These are phyloP conservation scores for Yamadazyma spencermartinsiae DNA, from an alignment of 1,139 yeast genomes.

Conservation along the genomic window DNA sequence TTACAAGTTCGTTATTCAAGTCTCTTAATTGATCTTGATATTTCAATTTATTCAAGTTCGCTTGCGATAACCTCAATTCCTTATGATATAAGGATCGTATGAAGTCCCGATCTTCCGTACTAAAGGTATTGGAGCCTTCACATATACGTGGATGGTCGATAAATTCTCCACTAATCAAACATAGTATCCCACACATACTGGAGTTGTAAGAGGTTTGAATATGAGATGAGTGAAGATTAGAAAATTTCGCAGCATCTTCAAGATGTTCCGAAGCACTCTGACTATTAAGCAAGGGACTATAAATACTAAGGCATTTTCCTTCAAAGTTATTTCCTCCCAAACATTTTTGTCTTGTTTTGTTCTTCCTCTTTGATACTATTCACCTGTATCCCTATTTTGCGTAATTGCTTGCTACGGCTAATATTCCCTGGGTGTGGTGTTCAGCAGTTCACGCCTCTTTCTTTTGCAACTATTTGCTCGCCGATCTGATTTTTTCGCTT, in stretches of 20 bases:
- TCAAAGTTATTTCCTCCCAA: too few species aligned
- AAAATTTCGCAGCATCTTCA: too few species aligned
- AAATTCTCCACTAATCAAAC: conserved; percentile 11
- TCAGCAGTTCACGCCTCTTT: too few species aligned
- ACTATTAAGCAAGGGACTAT: too few species aligned
- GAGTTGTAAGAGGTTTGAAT: too few species aligned
- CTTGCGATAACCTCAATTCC: conserved; percentile 20
- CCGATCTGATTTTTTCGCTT: background rate
- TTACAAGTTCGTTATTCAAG: conserved; percentile 23
- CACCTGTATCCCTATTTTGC: too few species aligned
- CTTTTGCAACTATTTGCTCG: background rate
- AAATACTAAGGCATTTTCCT: background rate
- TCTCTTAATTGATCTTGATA: conserved; percentile 25
- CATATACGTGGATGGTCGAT: conserved; percentile 8
- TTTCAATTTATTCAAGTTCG: conserved; percentile 28
- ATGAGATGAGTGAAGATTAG: too few species aligned
- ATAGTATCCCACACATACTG: conserved; percentile 26
- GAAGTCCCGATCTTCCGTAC: conserved; percentile 20
- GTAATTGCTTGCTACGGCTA: too few species aligned
- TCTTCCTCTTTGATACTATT: too few species aligned
- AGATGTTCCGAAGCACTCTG: too few species aligned
- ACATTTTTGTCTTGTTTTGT: too few species aligned
- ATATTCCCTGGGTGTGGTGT: too few species aligned
- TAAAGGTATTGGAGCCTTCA: conserved; percentile 7
- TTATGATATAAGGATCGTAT: conserved; percentile 16